Base-by-base conservation (phyloP, 1,139 yeast genomes). In the Candida buenavistaensis region DNA sequence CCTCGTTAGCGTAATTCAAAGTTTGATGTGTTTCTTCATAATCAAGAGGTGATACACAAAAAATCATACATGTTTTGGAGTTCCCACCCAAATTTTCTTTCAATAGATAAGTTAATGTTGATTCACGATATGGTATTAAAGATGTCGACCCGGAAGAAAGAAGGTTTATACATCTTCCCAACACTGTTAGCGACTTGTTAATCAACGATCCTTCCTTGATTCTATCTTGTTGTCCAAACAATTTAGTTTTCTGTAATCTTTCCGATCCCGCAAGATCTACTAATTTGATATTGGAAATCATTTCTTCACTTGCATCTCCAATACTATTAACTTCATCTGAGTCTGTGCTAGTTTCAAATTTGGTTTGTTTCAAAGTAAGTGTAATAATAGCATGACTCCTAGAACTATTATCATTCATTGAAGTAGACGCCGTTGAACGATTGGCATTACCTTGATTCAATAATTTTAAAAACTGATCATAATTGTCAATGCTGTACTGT, bases 201-300 rank as follows among this genome's bases (percentile, higher is more conserved):
- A 86, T 85, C 41, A 79, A 76, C 4, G 80, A 68, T 1, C 95
- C 95, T 54, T 86, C 95, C 44, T 79, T 73, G 36, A 83, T 67
- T 33, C 94, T 62, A 9, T 73, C 75, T 15, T 58, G 62, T 33
- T 66, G 72, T 3, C 86, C 88, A 15, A 72, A 75, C 1, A 83
- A 72, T 17, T 85, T 85, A 0, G 87, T 77, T 13, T 80, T 70
- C 13, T 64, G 55, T 6, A 82, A 76, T 39, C 92, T 64, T 52
- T 85, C 95, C 0, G 90, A 81, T 0, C 95, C 95, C 0, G 95
- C 95, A 47, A 85, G 62, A 59, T 85, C 95, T 2, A 85, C 92
- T 21, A 85, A 64, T 40, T 86, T 72, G 26, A 85, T 67, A 41
- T 78, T 75, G 2, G 92, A 81, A 3, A 66, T 48, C 47, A 67